phyloP scores from a whole-genome alignment of 1,284 basidiomycete species.

The Heterobasidion irregulare region DNA sequence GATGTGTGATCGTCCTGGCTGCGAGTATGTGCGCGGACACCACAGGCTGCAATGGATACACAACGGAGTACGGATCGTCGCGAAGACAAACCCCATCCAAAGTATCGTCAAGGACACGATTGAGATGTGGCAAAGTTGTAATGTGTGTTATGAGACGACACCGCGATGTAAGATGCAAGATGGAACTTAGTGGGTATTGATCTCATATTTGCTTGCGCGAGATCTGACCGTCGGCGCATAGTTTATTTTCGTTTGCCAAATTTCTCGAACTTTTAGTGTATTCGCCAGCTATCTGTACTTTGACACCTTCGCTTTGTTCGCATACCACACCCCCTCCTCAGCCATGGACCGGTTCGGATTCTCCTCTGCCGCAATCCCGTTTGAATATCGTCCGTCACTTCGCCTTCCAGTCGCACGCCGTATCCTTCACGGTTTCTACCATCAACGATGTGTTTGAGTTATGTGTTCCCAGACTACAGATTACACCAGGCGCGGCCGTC shows the following conservation, averaged over 20 bases:
- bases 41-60: conserved; percentile 48
- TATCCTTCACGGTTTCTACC: conserved; percentile 38
- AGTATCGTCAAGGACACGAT: conserved; percentile 21
- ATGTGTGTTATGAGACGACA: conserved; percentile 37
- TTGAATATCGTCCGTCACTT: conserved; percentile 48
- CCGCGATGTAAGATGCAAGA: conserved; percentile 34
- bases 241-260: conserved; percentile 53
- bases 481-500: conserved; percentile 28
- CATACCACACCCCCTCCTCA: conserved; percentile 38
- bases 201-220: neutral
- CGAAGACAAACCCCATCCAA: conserved; percentile 18
- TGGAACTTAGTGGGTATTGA: conserved; percentile 44
- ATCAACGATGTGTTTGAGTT: conserved; percentile 55
- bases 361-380: conserved; percentile 26
- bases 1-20: conserved; percentile 32
- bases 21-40: conserved; percentile 29
- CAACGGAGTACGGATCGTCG: conserved; percentile 33
- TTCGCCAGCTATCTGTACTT: conserved; percentile 34
- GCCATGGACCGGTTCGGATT: conserved; percentile 20
- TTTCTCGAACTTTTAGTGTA: conserved; percentile 61
- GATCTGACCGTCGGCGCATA: conserved; percentile 10
- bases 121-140: conserved; percentile 49
- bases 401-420: conserved; percentile 23
- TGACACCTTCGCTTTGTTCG: conserved; percentile 38
- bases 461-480: conserved; percentile 48